Base-by-base conservation (phyloP, 1,284 basidiomycete species). In the Apiotrichum sp. region DNA sequence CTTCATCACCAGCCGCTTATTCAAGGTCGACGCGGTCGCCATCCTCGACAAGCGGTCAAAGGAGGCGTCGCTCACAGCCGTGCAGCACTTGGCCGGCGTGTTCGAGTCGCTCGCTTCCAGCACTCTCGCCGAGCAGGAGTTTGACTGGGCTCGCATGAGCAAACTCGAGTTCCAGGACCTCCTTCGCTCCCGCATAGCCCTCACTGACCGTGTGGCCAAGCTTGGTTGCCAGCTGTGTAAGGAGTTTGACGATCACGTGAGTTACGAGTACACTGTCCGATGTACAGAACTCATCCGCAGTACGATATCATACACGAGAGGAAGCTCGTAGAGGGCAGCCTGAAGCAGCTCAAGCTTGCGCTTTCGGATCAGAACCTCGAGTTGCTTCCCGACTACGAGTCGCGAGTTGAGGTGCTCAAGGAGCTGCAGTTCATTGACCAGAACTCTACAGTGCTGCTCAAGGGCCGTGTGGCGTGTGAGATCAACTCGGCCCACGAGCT, bases 391-490 rank as follows among this genome's bases (percentile, higher is more conserved):
- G 96, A 98, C 73, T 99, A 98, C 75, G 89, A 98, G 71, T 91
- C 93, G 70, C 82, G 95, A 31, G 86, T 98, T 31, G 84, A 84
- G 35, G 95, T 98, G 1, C 81, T 99, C 47, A 88, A 95, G 69
- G 88, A 89, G 52, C 81, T 99, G 31, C 85, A 88, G 61, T 95
- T 96, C 72, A 89, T 97, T 65, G 88, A 96, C 71, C 88, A 92
- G 47, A 89, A 95, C 65, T 87, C 89, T 35, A 98, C 93, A 0
- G 93, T 99, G 1, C 82, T 93, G 31, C 82, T 98, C 58, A 99
- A 99, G 72, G 96, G 96, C 10, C 84, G 96, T 47, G 96, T 98
- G 9, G 96, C 96, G 22, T 98, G 96, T 79, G 96, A 98, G 91
- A 97, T 99, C 74, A 98, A 98, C 74, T 97, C 93, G 5, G 91